Evolutionary conservation across 345 rosid genomes (phyloP).

Genomic region (Mangifera indica): DNA sequence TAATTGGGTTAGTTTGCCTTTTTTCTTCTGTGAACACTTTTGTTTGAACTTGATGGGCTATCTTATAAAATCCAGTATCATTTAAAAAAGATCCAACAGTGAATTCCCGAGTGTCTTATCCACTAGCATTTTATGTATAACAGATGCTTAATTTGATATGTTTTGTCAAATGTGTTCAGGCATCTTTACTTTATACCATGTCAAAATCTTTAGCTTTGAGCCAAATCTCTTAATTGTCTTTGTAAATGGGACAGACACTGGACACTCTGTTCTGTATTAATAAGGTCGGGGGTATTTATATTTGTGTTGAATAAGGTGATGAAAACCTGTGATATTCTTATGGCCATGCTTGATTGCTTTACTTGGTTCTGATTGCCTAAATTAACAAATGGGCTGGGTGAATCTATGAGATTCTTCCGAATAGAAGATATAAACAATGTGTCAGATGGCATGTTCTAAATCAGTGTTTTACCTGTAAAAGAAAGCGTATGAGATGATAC

Average conservation of each 20-base stretch:
- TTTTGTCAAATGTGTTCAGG: no score
- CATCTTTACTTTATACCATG: conserved; percentile 6
- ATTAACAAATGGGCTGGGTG: not conserved
- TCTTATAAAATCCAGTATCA: conserved; percentile 6
- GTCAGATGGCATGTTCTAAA: not conserved
- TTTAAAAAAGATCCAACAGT: not conserved
- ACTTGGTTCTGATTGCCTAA: not conserved
- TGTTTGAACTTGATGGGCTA: not conserved
- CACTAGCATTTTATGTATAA: conserved; percentile 1
- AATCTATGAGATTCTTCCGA: not conserved
- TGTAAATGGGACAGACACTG: not conserved
- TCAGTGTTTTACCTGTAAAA: not conserved
- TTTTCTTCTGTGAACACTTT: conserved; percentile 3
- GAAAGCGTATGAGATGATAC: not conserved
- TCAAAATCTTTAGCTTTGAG: not conserved
- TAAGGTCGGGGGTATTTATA: not conserved
- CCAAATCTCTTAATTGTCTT: not conserved
- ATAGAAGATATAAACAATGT: conserved; percentile 1
- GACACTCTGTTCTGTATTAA: not conserved
- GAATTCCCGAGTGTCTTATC: conserved; percentile 2
- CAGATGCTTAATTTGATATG: conserved; percentile 4
- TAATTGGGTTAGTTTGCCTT: no score
- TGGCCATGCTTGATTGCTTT: not conserved
- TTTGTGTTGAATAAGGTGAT: not conserved
- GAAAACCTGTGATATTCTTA: not conserved